Base-by-base conservation (phyloP, 2,329 filamentous ascomycete genomes). In the Alternaria alternata region DNA sequence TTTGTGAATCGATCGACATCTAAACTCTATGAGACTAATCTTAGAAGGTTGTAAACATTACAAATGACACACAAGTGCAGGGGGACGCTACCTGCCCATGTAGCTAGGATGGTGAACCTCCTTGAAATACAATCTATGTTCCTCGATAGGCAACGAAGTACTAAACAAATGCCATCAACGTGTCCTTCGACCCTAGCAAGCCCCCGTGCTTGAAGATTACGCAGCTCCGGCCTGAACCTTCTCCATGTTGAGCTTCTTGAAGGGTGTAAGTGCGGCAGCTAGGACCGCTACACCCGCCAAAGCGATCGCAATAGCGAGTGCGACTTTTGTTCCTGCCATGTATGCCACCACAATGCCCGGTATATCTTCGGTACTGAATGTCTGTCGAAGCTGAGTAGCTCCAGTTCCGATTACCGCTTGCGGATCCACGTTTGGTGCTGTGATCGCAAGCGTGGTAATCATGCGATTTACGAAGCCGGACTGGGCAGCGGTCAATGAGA, bases 381-480 rank as follows among this genome's bases (percentile, higher is more conserved):
- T 46, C 2, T 67, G 42, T 5, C 77, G 67, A 14, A 83, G 66
- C 14, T 78, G 74, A 1, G 80, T 79, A 0, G 81, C 81, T 5
- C 81, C 81, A 0, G 76, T 78, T 1, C 65, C 65, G n/a, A 82
- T 66, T 6, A 82, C 72, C 14, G 49, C 28, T 11, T 16, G 24
- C 9, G 55, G 55, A 11, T 55, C 24, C 22, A 62, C 34, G 12
- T 41, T 65, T 0, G 80, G 79, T 1, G 77, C 76, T 7, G 75
- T 71, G 11, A 59, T 54, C 1, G 70, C 62, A 4, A 82, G 64
- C 2, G 63, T 62, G 5, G 59, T 59, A 24, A 77, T 59, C 1
- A 83, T 66, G 4, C 68, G 64, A 53, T 81, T 80, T n/a, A 73
- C 69, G 68, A 84, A 83, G n/a, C 71, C 66, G 24, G 71, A 70